Base-by-base conservation (phyloP, 371 early-diverging fungal genomes). In the Massospora cicadina region DNA sequence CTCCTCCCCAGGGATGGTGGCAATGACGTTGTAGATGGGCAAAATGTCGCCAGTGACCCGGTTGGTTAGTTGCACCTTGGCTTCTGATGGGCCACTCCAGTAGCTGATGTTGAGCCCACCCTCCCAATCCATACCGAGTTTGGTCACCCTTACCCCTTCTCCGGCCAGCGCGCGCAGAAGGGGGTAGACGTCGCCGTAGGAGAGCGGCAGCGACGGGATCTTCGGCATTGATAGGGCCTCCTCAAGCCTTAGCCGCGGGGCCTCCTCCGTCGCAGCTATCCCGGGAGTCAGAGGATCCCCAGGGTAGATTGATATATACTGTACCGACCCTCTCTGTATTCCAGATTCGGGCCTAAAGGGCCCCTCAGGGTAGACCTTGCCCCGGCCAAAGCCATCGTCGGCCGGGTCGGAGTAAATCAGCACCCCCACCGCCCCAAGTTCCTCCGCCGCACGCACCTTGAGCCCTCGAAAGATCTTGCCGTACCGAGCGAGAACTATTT, bases 241-340 rank as follows among this genome's bases (percentile, higher is more conserved):
- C 17, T 62, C 62, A 23, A 62, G 13, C 25, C 25, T 31, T 10
- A 62, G 32, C 17, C 62, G 62, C 10, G 12, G n/a, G 5, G 62
- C 62, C n/a, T 33, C 33, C 43, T 62, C 25, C 32, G 62, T 62
- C 21, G 62, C 62, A 33, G 62, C 33, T 3, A 2, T 2, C 23
- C 62, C 62, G 17, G 62, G 62, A 5, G 62, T 62, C 5, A 62
- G 43, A 23, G 62, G 62, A 43, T 62, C 62, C 24, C 62, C 62
- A 33, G 62, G 23, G 12, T n/a, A 21, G 10, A 62, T 12, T 25
- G 33, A 33, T 7, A 62, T 21, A 1, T 29, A 62, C 31, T 21
- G n/a, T 10, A 62, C 62, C 7, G 62, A 29, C 2, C 62, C 62
- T 17, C 62, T 24, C 26, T 62, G 62, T 10, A 62, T 54, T 10